A percentile compares a stretch with the other conserved stretches of the same genome.
phyloP scores from a whole-genome alignment of 805 yeast species.

The Spencermartinsiella europaea region DNA sequence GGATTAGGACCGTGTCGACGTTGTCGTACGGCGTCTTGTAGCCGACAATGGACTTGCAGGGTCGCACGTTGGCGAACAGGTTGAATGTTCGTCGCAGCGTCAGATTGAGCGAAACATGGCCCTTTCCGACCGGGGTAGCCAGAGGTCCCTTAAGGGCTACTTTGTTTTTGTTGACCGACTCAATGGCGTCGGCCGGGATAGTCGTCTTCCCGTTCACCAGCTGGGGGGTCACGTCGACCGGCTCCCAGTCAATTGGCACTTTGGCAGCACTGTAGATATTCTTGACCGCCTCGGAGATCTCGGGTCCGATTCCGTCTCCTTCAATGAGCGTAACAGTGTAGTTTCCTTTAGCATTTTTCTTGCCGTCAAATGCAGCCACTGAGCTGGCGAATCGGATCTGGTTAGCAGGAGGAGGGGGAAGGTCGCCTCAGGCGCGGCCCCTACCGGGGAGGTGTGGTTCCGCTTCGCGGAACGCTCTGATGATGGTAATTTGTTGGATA shows the following conservation, averaged over 20 bases:
- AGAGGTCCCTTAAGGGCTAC: conserved; percentile 97
- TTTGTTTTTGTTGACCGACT: conserved; percentile 84
- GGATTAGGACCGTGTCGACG: conserved; percentile 91
- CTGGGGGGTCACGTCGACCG: conserved; percentile 92
- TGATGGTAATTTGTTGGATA: too few species aligned
- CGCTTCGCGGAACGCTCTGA: too few species aligned
- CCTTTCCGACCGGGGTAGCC: conserved; percentile 98
- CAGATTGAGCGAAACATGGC: conserved; percentile 95
- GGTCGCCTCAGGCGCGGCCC: too few species aligned
- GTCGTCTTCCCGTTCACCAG: conserved; percentile 90
- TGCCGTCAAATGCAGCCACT: conserved; percentile 39
- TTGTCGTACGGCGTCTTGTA: conserved; percentile 83
- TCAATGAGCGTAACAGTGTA: conserved; percentile 93
- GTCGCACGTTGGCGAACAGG: conserved; percentile 95
- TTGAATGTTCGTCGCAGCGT: conserved; percentile 96
- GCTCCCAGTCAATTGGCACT: conserved; percentile 96
- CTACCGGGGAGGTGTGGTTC: too few species aligned
- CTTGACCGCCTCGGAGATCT: conserved; percentile 91
- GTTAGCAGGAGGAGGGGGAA: too few species aligned
- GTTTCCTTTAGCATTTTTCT: conserved; percentile 53
- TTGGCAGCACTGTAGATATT: conserved; percentile 88
- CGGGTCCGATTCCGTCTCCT: conserved; percentile 98
- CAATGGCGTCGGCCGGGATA: conserved; percentile 86
- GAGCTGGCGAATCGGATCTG: conserved; percentile 26
- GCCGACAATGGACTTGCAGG: conserved; percentile 90